Conservation (phyloP, 2,329 filamentous ascomycete species). For the Colletotrichum aenigma region DNA sequence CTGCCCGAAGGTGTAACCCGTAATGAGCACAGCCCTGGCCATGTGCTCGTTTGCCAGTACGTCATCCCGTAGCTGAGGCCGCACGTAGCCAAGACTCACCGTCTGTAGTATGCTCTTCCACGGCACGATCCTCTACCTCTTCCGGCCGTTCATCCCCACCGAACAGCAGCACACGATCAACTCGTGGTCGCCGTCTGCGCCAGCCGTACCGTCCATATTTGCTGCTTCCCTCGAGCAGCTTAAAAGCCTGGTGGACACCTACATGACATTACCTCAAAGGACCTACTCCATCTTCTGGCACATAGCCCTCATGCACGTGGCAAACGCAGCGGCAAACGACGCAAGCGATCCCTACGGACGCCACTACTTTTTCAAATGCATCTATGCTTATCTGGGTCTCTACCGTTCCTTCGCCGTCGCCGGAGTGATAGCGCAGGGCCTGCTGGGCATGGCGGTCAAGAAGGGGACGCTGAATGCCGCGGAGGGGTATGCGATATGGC, state of each 20-base stretch:
- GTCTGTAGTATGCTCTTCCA: slow-evolving; percentile 9
- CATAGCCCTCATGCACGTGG: slow-evolving; percentile 40
- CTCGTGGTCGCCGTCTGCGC: slow-evolving; percentile 9
- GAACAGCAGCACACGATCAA: slow-evolving; percentile 9
- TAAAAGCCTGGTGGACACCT: slow-evolving; percentile 41
- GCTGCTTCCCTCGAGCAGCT: slow-evolving; percentile 40
- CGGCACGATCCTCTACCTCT: slow-evolving; percentile 13
- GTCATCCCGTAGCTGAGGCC: slow-evolving; percentile 8
- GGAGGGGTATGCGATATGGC: slow-evolving; percentile 32
- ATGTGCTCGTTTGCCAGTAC: slow-evolving; percentile 40
- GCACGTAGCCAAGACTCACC: neutral
- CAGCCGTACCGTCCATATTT: slow-evolving; percentile 25
- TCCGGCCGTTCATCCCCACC: slow-evolving; percentile 13
- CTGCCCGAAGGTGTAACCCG: slow-evolving; percentile 31
- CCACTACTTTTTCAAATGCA: slow-evolving; percentile 39
- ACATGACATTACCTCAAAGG: slow-evolving; percentile 34
- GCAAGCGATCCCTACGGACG: slow-evolving; percentile 32
- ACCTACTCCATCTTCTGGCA: slow-evolving; percentile 43
- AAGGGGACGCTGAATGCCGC: slow-evolving; percentile 32
- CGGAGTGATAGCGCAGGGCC: slow-evolving; percentile 34
- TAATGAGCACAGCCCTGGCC: slow-evolving; percentile 29
- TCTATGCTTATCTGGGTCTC: slow-evolving; percentile 40
- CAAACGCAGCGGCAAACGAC: slow-evolving; percentile 38
- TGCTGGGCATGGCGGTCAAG: slow-evolving; percentile 39
- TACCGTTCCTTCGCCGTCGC: slow-evolving; percentile 38